Conservation (phyloP, 2,329 filamentous ascomycete genomes). For the Pleoardoris graminearum region DNA sequence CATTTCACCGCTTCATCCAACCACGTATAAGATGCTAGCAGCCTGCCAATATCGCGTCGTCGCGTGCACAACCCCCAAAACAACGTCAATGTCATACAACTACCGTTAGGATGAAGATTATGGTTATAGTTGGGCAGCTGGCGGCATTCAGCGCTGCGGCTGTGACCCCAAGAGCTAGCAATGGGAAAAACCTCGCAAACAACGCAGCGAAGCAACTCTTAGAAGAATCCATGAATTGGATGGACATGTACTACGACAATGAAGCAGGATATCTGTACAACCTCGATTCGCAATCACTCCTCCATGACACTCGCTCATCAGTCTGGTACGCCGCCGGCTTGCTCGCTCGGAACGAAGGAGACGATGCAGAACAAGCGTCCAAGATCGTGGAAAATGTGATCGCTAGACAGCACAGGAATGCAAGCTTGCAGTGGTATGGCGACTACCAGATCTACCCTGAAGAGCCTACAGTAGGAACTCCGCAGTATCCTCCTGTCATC, state of each 20-base stretch:
- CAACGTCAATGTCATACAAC: background rate
- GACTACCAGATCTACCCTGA: conserved; percentile 60
- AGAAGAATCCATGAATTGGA: conserved; percentile 56
- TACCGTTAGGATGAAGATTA: background rate
- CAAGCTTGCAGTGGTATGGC: conserved; percentile 59
- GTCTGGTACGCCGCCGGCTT: conserved; percentile 63
- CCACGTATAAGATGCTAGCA: background rate
- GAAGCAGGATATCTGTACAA: conserved; percentile 58
- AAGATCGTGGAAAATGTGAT: conserved; percentile 60
- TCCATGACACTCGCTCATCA: conserved; percentile 60
- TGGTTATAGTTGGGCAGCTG: background rate
- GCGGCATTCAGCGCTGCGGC: background rate
- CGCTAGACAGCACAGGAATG: conserved; percentile 56
- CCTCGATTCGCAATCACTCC: conserved; percentile 51
- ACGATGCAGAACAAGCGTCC: conserved; percentile 55
- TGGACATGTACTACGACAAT: conserved; percentile 60
- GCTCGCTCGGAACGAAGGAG: conserved; percentile 56
- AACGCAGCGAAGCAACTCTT: conserved; percentile 26
- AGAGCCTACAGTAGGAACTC: conserved; percentile 60
- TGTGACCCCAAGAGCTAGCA: background rate
- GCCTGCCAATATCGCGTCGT: background rate
- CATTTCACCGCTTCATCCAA: background rate
- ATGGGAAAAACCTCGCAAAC: background rate
- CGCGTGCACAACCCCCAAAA: background rate
- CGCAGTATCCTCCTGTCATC: conserved; percentile 54